Evolutionary conservation across 208 protist species (phyloP).

Genomic region (Trypanosoma lewisi): DNA sequence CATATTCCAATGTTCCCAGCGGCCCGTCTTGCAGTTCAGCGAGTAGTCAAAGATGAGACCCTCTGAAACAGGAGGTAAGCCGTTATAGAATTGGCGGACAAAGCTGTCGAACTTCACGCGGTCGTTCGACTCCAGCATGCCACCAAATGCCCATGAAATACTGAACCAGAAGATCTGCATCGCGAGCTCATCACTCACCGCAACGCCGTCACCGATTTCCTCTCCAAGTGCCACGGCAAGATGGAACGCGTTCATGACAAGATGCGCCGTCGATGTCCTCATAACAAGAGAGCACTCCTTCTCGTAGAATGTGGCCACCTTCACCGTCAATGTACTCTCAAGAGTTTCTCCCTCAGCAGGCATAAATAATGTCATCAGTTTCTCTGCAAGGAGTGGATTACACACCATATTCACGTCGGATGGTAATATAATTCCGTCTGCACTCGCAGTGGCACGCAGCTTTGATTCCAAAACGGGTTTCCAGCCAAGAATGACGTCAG

Average conservation of each 20-base stretch:
- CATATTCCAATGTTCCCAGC: slow-evolving; percentile 87
- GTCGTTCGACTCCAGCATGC: slow-evolving; percentile 93
- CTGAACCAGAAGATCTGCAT: slow-evolving; percentile 95
- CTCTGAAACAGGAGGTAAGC: slow-evolving; percentile 60
- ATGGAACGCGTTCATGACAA: slow-evolving; percentile 91
- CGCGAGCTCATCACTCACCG: slow-evolving; percentile 77
- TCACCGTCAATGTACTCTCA: slow-evolving; percentile 46
- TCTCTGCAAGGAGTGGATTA: slow-evolving; percentile 73
- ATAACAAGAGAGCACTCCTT: slow-evolving; percentile 89
- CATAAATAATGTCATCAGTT: slow-evolving; percentile 77
- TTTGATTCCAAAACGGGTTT: slow-evolving; percentile 83
- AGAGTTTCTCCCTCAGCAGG: slow-evolving; percentile 46
- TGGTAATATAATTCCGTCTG: slow-evolving; percentile 79
- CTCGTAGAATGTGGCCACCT: slow-evolving; percentile 84
- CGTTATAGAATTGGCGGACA: slow-evolving; percentile 66
- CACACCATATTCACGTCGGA: slow-evolving; percentile 74
- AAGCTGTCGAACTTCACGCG: slow-evolving; percentile 91
- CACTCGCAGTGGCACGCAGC: slow-evolving; percentile 60
- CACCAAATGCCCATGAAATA: slow-evolving; percentile 93
- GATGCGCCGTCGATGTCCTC: slow-evolving; percentile 81
- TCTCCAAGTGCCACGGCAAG: slow-evolving; percentile 86
- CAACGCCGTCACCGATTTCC: slow-evolving; percentile 74
- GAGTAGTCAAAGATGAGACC: slow-evolving; percentile 94
- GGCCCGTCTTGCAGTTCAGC: slow-evolving; percentile 89
- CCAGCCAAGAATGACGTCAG: slow-evolving; percentile 95